Evolutionary conservation across 2,329 filamentous ascomycete species (phyloP).

Genomic region (Trichothecium roseum): DNA sequence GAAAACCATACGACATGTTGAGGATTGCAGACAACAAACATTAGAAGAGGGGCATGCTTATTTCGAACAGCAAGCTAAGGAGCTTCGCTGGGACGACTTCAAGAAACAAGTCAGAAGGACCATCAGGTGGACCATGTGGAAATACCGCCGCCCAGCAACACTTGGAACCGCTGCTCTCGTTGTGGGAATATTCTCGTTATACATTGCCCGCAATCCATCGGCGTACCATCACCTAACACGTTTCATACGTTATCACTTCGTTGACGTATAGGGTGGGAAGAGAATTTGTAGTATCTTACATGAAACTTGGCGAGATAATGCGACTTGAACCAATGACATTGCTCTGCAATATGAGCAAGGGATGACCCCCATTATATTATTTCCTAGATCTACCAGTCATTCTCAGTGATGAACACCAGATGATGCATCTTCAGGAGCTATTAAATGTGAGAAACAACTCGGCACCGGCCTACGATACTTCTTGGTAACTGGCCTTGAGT

Average conservation of each 20-base stretch:
- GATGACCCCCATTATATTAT: too few relatives aligned
- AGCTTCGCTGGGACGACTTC: conserved; percentile 57
- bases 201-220: conserved; percentile 42
- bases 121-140: conserved; percentile 44
- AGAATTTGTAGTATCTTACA: background rate
- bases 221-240: conserved; percentile 15
- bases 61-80: conserved; percentile 61
- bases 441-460: too few relatives aligned
- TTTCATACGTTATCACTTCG: background rate
- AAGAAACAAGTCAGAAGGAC: conserved; percentile 18
- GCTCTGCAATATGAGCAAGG: too few relatives aligned
- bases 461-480: conserved; percentile 24
- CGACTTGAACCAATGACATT: too few relatives aligned
- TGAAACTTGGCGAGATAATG: too few relatives aligned
- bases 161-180: conserved; percentile 54
- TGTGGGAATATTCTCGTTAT: conserved; percentile 58
- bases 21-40: conserved; percentile 40
- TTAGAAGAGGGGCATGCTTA: conserved; percentile 55
- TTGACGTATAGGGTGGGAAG: background rate
- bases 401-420: too few relatives aligned
- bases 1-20: conserved; percentile 61
- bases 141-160: conserved; percentile 54
- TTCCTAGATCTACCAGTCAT: too few relatives aligned
- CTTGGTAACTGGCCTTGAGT: conserved; percentile 49
- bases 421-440: too few relatives aligned